Base-by-base conservation (phyloP, 352 stramenopile genomes). In the Phytophthora meadii region DNA sequence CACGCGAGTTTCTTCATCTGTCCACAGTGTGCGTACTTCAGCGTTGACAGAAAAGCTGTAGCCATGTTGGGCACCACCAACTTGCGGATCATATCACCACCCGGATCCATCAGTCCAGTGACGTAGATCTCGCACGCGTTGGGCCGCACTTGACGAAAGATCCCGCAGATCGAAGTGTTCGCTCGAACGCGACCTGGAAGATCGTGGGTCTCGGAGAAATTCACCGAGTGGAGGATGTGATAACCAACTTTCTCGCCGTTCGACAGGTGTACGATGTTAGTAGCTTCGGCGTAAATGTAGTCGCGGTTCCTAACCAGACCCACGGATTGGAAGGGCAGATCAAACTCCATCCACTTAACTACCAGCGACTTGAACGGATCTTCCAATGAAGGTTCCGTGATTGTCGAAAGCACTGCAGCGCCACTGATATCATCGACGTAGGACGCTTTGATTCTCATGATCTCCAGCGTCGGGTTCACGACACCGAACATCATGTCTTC, bases 231-330 rank as follows among this genome's bases (percentile, higher is more conserved):
- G 17, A 79, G 25, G 25, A 83, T 61, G 54, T 78, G 66, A 15
- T 75, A 81, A 14, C 70, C 75, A 9, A 79, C 65, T 11, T 68
- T 75, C 34, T 81, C 72, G 10, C 74, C 70, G 25, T 73, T 72
- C 4, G 63, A 70, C 0, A 74, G 46, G 4, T 46, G 44, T 10
- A 74, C 61, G 12, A 89, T 48, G 7, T 78, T 68, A 0, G 76
- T 80, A 25, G 34, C 60, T 61, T 89, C 81, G 44, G 77, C 65
- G 54, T 76, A 89, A 41, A 87, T 67, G 30, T 80, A 87, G 61
- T 89, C 81, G 7, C 76, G 73, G 19, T 77, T 75, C 1, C 39
- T 42, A 10, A 87, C 68, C 4, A 77, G 52, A 11, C 54, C 57
- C 2, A 68, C 45, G 5, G 59, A 57, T 17, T 74, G 61, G 1